Evolutionary conservation across 192 early-diverging fungal genomes (phyloP), one percentile per base, ranked within the genome.

Genomic region (Neocallimastix lanati): DNA sequence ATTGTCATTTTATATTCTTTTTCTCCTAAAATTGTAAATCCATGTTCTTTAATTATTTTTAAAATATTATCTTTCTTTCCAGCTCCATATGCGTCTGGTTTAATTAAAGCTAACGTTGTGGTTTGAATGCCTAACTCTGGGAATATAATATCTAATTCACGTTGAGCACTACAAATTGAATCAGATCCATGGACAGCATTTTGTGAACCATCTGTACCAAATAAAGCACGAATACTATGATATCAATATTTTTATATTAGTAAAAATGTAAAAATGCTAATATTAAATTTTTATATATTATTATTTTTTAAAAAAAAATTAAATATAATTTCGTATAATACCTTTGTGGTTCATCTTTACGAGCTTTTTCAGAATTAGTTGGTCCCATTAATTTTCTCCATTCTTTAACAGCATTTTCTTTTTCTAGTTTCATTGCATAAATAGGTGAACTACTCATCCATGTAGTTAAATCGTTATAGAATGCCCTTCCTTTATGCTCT

Each of bases 311-410:
- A 33, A 6, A 6, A 6, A 33, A 6, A 6, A 6, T 6, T 33
- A 33, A 6, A 6, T 33, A 33, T 33, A 6, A 33, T 37, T 37
- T 13, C 13, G 1, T 37, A 13, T 21, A 67, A 58, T 81, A 88
- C 88, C 82, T 88, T 80, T 86, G 83, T 28, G 90, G 90, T 5
- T 78, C 77, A 27, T 83, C 77, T n/a, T 85, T 80, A 76, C 82
- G 83, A 15, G 90, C 90, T 25, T 82, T 82, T 28, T 82, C 78
- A 13, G 87, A 82, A 78, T 85, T 85, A 29, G 82, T 79, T 28
- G 89, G 89, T 29, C 89, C 89, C 76, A 89, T 88, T 21, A 90
- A 77, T n/a, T 88, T 81, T 50, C 88, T 78, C 88, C 88, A 91
- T 13, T 78, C 80, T 30, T 77, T 40, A 33, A 91, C 84, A 11